Evolutionary conservation across 306 rosid species (phyloP), one percentile per base, ranked within the genome.

Genomic region (Glycine soja): DNA sequence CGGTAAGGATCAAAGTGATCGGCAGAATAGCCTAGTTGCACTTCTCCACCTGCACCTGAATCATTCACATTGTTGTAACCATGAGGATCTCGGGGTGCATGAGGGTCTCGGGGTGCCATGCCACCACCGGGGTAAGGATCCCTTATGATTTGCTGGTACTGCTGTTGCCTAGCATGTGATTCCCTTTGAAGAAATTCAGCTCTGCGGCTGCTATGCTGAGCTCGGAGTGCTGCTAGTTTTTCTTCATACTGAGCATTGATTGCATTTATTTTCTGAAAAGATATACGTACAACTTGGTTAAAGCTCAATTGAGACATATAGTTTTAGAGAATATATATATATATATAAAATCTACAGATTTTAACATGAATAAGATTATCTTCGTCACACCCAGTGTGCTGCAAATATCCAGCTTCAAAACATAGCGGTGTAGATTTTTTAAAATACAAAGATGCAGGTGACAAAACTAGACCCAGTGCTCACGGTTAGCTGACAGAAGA

Each of bases 241-340:
- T 91, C 98, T 79, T 88, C 92, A 13, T 92, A 94, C 77, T 90
- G 97, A 81, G 84, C 82, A 86, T 91, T 94, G 87, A 94, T 90
- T 47, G 91, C 87, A 30, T 83, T 87, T 76, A 89, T 82, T 90
- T 89, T 92, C 98, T 94, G 91, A 77, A 83, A 83, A 68, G 40
- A 51, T 63, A 30, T 30, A 50, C 40, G 72, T 47, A 10, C 18
- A 67, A 78, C 62, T 3, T 38, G 8, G 45, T 69, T 46, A 48
- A 75, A 38, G 76, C 10, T 52, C 76, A 42, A 24, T 24, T 52
- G 74, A 74, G 70, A 81, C 40, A 81, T 57, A 76, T 48, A 62
- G 81, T 43, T 74, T 6, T n/a, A 19, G 64, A 50, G 30, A 50
- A 24, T 24, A 74, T 30, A 42, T 54, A 58, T 54, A 58, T 43